These are phyloP conservation scores for Isoetes engelmannii DNA, from an alignment of 83 land plant species.

Conservation along the genomic window DNA sequence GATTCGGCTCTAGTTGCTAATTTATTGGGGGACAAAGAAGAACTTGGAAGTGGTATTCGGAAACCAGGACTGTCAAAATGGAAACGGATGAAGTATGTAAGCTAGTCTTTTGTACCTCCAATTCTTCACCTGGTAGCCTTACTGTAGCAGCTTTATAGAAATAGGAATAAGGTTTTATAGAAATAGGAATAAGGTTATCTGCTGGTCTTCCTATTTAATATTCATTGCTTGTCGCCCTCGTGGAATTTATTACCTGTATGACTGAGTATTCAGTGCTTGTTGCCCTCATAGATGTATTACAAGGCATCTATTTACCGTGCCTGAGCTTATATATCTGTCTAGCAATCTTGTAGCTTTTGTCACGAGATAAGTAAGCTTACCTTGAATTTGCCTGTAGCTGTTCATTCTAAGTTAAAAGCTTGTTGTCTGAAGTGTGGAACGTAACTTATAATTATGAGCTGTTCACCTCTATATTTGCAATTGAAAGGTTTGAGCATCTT, in stretches of 20 bases:
- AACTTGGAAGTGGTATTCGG: not conserved
- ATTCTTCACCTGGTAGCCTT: not conserved
- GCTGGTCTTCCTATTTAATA: not conserved
- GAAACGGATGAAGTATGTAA: conserved; percentile 20
- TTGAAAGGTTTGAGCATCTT: conserved; percentile 28
- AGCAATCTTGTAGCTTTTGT: too few species aligned
- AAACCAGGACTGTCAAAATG: conserved; percentile 28
- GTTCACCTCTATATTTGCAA: too few species aligned
- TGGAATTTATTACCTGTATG: too few species aligned
- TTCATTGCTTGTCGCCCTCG: not conserved
- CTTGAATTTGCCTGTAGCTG: not conserved
- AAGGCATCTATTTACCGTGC: too few species aligned
- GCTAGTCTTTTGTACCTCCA: not conserved
- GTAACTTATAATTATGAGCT: too few species aligned
- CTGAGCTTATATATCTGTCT: too few species aligned
- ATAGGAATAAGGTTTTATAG: not conserved
- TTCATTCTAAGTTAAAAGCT: too few species aligned
- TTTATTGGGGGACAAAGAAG: not conserved
- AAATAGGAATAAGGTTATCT: not conserved
- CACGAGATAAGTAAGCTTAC: not conserved
- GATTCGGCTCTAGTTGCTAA: not conserved
- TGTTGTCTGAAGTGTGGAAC: too few species aligned
- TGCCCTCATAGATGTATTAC: too few species aligned
- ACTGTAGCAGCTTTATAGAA: not conserved
- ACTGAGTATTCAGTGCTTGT: too few species aligned